Base-by-base conservation (phyloP, 83 land plant genomes). In the Picea mariana region DNA sequence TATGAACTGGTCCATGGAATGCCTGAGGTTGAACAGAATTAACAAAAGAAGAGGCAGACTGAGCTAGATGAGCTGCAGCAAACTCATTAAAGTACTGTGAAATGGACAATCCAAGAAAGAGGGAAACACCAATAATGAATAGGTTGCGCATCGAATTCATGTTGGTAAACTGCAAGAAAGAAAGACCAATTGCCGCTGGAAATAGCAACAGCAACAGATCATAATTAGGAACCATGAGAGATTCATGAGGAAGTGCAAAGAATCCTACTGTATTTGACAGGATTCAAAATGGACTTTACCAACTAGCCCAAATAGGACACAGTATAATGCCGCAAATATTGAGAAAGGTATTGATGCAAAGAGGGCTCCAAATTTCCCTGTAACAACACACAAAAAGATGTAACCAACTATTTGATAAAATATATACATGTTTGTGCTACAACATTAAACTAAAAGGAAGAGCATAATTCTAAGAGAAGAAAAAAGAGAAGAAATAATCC, bases 341-440 rank as follows among this genome's bases (percentile, higher is more conserved):
- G 95, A 92, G 72, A 91, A 85, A 4, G 97, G 97, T 61, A 95
- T 91, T 12, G 97, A 93, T 62, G 97, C 97, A 88, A 95, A 92
- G 16, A 95, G 87, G 78, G 96, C 96, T 81, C 99, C 99, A 88
- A 97, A 97, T 87, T 97, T 97, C 20, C 99, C 99, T 97, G 93
- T 73, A 83, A 3, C 17, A 81, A 31, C 23, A 31, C 34, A 72
- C 9, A 69, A 31, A 77, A 79, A 42, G 49, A 80, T 21, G 62
- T 24, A 62, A 79, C 55, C 26, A 7, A 42, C 17, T 17, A 62
- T 6, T 9, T 65, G 52, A 58, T 18, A 21, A 83, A 75, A 21
- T 81, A 23, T 73, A 40, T 31, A 67, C 20, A 81, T 21, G 80
- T 20, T 11, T 38, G 27, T 31, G 40, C 47, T 71, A 17, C 21